Evolutionary conservation across 2,329 filamentous ascomycete genomes (phyloP).

Genomic region (Mycogone perniciosa): DNA sequence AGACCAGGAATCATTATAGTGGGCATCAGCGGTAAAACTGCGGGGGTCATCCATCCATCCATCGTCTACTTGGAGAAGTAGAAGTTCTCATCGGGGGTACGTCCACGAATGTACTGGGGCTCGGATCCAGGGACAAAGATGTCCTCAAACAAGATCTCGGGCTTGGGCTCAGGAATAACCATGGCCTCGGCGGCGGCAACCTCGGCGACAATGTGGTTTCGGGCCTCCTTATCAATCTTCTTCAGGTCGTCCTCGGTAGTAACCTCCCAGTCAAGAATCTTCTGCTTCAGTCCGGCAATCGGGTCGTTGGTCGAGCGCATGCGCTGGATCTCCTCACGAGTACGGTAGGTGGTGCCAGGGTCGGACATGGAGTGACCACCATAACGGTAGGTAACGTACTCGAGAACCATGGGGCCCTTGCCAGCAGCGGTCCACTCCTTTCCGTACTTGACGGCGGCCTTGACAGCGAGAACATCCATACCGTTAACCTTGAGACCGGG

Average conservation of each 20-base stretch:
- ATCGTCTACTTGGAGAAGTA: conserved; percentile 61
- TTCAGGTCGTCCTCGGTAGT: conserved; percentile 93
- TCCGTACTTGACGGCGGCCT: conserved; percentile 89
- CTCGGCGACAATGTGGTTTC: conserved; percentile 78
- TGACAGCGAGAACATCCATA: conserved; percentile 98
- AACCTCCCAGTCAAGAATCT: conserved; percentile 93
- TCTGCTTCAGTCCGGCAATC: conserved; percentile 96
- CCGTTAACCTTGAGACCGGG: conserved; percentile 99
- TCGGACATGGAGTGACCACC: conserved; percentile 99
- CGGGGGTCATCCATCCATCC: neutral
- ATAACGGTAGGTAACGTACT: conserved; percentile 99
- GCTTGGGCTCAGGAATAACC: conserved; percentile 68
- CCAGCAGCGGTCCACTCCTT: conserved; percentile 78
- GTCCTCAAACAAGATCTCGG: conserved; percentile 88
- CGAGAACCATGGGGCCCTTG: conserved; percentile 91
- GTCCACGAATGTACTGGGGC: conserved; percentile 80
- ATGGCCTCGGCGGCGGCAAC: conserved; percentile 87
- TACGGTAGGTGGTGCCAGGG: conserved; percentile 97
- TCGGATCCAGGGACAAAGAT: conserved; percentile 88
- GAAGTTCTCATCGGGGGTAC: conserved; percentile 87
- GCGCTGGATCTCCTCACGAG: conserved; percentile 97
- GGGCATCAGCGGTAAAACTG: conserved; percentile 1
- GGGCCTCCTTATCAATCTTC: conserved; percentile 88
- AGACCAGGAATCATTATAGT: conserved; percentile 28
- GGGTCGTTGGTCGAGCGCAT: conserved; percentile 99